Base-by-base conservation (phyloP, 1,284 basidiomycete genomes). In the Boletus nobilissimus region DNA sequence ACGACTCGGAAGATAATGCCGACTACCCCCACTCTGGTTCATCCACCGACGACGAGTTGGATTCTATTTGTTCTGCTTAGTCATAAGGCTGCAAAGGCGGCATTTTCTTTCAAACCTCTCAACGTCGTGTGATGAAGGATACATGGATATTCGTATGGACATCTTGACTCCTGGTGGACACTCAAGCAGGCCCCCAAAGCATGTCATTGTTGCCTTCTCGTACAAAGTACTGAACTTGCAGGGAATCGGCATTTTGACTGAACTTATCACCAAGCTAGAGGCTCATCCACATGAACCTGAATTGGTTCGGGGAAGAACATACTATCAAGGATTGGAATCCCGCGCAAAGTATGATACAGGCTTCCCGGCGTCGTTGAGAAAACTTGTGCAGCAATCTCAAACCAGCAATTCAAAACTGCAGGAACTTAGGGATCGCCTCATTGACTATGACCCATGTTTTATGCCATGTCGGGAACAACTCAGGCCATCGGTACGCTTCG, bases 131-230 rank as follows among this genome's bases (percentile, higher is more conserved):
- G n/a, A n/a, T n/a, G n/a, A 94, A 83, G 94, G 94, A 1, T 91
- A 91, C 80, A 79, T 92, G 62, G 90, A 94, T 79, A 88, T 92
- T 39, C 88, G 88, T 38, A 84, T 94, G 60, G 86, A 88, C 29
- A 89, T 94, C 29, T 82, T 88, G 34, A 90, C 92, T 5, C 88
- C 89, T 3, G 94, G 94, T 18, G 94, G 94, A 0, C 94, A 95
- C 83, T 93, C 92, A 10, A 93, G 91, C 71, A 86, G 89, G 18
- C 93, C 93, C 29, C 92, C 92, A 43, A 78, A 85, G 51, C 91
- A 92, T 40, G n/a, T 64, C 11, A 34, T 57, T 29, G 72, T 36
- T 64, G 16, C 14, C 14, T 26, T 64, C 8, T 71, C n/a, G 75
- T 57, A 60, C 16, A 32, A 1, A 3, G 29, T 16, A n/a, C 32